These are phyloP conservation scores for Physaria fendleri DNA, from an alignment of 345 rosid species.

Conservation along the genomic window DNA sequence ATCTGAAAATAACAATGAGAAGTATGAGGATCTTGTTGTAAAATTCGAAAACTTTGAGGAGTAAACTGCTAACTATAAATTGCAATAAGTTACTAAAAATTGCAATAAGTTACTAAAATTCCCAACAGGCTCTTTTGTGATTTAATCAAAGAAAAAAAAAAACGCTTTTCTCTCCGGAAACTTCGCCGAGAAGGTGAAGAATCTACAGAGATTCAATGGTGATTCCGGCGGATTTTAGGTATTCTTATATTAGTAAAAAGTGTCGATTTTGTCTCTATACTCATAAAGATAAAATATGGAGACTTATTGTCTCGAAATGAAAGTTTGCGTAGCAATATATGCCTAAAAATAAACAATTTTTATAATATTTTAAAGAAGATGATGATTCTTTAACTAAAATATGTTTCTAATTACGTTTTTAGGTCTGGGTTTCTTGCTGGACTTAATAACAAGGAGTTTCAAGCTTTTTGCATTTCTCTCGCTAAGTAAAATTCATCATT, in stretches of 20 bases:
- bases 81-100: neutral
- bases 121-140: neutral
- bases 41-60: neutral
- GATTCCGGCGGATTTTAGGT: conserved; percentile 12
- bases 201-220: neutral
- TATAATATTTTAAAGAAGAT: neutral
- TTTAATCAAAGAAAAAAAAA: neutral
- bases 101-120: neutral
- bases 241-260: neutral
- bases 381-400: neutral
- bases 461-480: conserved; percentile 42
- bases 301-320: no score
- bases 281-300: no score
- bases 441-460: neutral
- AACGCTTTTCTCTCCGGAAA: neutral
- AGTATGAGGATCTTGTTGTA: neutral
- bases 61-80: conserved; percentile 11
- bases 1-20: neutral
- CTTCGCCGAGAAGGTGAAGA: conserved; percentile 13
- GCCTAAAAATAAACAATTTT: no score
- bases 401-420: neutral
- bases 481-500: conserved; percentile 38
- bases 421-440: neutral
- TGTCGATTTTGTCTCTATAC: neutral
- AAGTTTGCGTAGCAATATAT: no score